These are phyloP conservation scores for Diaporthe nobilis DNA, from an alignment of 2,329 filamentous ascomycete species.

Conservation along the genomic window DNA sequence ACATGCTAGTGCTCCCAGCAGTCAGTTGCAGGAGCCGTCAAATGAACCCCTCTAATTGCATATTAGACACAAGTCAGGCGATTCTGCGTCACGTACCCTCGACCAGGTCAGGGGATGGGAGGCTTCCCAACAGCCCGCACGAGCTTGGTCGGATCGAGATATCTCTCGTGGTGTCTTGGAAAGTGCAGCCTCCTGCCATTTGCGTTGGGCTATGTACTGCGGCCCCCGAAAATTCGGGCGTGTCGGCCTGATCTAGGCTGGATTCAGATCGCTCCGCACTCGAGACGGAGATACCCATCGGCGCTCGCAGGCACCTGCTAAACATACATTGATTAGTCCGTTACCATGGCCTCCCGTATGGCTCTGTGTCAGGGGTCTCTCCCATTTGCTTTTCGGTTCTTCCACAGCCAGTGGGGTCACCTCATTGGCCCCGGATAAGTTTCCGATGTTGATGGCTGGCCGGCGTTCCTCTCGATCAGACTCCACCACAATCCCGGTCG, in stretches of 20 bases:
- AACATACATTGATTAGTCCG: not conserved
- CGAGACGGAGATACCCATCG: not conserved
- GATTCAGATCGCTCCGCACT: conserved; percentile 12
- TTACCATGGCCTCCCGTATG: not conserved
- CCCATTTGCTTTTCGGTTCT: conserved; percentile 9
- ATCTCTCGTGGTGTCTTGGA: not conserved
- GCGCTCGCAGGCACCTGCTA: not conserved
- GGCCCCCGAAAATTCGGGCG: too few species aligned
- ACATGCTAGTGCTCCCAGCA: not conserved
- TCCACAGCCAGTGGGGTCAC: not conserved
- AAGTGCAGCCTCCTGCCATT: not conserved
- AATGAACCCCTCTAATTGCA: conserved; percentile 25
- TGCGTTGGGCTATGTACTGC: not conserved
- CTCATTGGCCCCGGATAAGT: not conserved
- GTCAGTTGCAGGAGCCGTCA: not conserved
- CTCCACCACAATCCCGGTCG: not conserved
- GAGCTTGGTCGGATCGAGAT: not conserved
- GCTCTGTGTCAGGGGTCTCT: not conserved
- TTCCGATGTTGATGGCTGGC: not conserved
- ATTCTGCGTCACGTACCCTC: not conserved
- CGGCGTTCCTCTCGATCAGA: not conserved
- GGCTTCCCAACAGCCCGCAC: not conserved
- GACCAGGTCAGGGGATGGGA: not conserved
- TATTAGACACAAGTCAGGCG: not conserved
- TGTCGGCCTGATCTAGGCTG: conserved; percentile 11